Conservation (phyloP, 2,329 filamentous ascomycete species). For the Ophiostoma pallidulum region DNA sequence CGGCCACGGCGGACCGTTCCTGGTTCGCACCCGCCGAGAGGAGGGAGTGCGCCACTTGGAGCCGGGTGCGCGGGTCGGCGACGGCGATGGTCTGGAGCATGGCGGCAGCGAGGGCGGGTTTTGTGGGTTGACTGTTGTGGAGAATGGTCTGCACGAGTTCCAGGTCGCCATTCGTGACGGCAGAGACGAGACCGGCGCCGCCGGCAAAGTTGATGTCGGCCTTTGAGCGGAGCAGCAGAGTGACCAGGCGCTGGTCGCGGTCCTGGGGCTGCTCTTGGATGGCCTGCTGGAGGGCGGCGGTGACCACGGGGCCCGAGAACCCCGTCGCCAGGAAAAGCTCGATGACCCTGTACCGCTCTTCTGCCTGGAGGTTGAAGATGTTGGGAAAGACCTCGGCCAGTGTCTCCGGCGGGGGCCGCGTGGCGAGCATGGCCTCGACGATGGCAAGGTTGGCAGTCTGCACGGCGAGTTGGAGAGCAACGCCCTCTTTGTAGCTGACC, state of each 20-base stretch:
- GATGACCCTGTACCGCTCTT: conserved; percentile 38
- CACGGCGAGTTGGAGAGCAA: conserved; percentile 42
- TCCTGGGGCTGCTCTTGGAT: conserved; percentile 38
- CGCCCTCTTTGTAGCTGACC: conserved; percentile 41
- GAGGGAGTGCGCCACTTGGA: conserved; percentile 38
- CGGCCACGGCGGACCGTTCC: conserved; percentile 29
- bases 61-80: conserved; percentile 32
- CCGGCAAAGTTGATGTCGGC: conserved; percentile 47
- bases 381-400: conserved; percentile 40
- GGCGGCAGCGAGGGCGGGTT: conserved; percentile 35
- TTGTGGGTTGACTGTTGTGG: conserved; percentile 34
- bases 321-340: conserved; percentile 42
- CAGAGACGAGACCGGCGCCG: conserved; percentile 37
- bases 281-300: conserved; percentile 42
- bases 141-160: conserved; percentile 37
- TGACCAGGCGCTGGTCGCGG: conserved; percentile 43
- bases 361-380: conserved; percentile 32
- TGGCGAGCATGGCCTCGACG: conserved; percentile 36
- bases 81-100: conserved; percentile 39
- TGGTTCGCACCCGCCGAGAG: conserved; percentile 33
- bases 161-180: conserved; percentile 40
- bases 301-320: conserved; percentile 36
- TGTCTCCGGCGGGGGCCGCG: conserved; percentile 37
- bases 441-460: conserved; percentile 35
- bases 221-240: conserved; percentile 40